phyloP scores from a whole-genome alignment of 345 rosid species.

The Raphanus raphanistrum region DNA sequence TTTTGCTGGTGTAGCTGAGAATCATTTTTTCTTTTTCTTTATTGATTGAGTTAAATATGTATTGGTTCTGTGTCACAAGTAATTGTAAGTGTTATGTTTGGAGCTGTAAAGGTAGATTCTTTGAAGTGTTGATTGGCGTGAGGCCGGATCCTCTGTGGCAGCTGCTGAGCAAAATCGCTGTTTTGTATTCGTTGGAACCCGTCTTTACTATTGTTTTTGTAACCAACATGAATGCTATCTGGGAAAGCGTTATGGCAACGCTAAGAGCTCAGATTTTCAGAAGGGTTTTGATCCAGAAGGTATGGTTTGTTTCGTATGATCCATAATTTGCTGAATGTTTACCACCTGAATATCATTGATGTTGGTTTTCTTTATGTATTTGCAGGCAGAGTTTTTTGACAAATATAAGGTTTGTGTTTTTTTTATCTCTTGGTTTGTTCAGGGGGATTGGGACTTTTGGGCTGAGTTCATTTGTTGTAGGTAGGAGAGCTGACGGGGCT shows the following conservation, averaged over 20 bases:
- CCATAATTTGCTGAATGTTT: not conserved
- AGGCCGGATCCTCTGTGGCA: constrained; percentile 79
- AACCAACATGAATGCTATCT: constrained; percentile 62
- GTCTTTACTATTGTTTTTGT: constrained; percentile 78
- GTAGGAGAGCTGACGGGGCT: constrained; percentile 86
- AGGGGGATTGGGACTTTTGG: not conserved
- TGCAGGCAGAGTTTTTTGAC: constrained; percentile 90
- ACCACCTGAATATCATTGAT: constrained; percentile 5
- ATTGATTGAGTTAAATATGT: not conserved
- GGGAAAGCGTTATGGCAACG: constrained; percentile 90
- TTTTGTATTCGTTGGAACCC: constrained; percentile 77
- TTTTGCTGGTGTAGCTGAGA: not conserved
- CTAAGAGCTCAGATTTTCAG: constrained; percentile 78
- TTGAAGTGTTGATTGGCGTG: constrained; percentile 77
- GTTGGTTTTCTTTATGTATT: not conserved
- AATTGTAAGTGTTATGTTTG: constrained; percentile 1
- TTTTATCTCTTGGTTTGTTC: not conserved
- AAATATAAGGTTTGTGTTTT: constrained; percentile 65
- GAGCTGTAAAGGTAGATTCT: constrained; percentile 61
- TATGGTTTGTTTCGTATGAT: constrained; percentile 13
- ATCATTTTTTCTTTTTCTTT: not conserved
- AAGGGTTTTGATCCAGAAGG: constrained; percentile 86
- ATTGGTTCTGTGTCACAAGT: not conserved
- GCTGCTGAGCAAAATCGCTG: constrained; percentile 66
- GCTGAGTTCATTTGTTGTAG: constrained; percentile 39